Conservation (phyloP, 148 eudicot genomes). For the Polygonum maritimum region DNA sequence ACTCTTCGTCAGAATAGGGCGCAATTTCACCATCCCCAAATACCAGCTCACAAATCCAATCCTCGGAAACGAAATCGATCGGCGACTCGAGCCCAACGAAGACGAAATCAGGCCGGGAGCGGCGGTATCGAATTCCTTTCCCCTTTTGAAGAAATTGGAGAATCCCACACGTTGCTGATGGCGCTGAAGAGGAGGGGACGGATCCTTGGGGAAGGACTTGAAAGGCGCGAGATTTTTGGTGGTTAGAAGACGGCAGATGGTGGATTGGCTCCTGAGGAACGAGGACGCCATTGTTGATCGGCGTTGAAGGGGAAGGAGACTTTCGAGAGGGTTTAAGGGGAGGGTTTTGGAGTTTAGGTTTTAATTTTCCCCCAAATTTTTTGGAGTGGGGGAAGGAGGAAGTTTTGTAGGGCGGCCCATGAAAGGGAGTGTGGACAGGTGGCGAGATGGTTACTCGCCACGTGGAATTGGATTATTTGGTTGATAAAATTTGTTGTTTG, state of each 20-base stretch:
- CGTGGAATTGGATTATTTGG: neutral
- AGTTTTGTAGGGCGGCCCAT: neutral
- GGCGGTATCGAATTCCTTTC: conserved; percentile 23
- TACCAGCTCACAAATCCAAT: conserved; percentile 67
- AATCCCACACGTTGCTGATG: conserved; percentile 10
- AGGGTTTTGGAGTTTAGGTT: neutral
- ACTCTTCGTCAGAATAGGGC: conserved; percentile 75
- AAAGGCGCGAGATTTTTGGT: neutral
- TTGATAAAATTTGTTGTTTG: neutral
- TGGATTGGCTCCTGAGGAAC: neutral
- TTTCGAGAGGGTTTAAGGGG: neutral
- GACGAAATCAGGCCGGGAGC: conserved; percentile 18
- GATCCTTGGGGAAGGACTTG: neutral
- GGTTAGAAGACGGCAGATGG: neutral
- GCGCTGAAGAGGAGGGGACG: neutral
- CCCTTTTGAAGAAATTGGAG: conserved; percentile 19
- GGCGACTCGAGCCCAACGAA: conserved; percentile 8
- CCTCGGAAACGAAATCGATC: conserved; percentile 3
- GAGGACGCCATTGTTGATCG: conserved; percentile 9
- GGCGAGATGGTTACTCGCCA: neutral
- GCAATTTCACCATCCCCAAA: conserved; percentile 59
- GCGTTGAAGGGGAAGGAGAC: neutral
- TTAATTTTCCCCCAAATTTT: neutral
- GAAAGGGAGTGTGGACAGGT: neutral
- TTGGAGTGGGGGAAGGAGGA: neutral